Percentiles rank a stretch among this genome's conserved stretches.
Evolutionary conservation across 2,329 filamentous ascomycete genomes (phyloP).

Genomic region (Talaromyces verruculosus): DNA sequence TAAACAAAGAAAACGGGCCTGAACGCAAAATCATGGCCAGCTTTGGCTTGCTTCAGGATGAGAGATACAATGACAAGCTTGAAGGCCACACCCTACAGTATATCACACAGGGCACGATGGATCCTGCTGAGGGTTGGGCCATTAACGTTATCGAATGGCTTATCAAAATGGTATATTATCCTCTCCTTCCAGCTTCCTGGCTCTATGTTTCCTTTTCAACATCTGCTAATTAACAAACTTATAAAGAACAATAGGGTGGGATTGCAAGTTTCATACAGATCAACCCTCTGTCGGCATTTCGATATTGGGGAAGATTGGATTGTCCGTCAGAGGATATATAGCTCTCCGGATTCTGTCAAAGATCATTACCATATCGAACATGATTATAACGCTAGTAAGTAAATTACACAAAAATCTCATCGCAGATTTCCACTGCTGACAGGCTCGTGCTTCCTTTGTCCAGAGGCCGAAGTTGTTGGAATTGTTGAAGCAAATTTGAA

Average conservation of each 20-base stretch:
- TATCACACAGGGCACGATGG: background rate
- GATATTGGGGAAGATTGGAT: background rate
- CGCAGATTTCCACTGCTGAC: background rate
- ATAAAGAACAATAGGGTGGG: background rate
- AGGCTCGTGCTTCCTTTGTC: background rate
- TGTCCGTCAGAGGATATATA: background rate
- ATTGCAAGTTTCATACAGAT: background rate
- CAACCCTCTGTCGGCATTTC: background rate
- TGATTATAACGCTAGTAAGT: background rate
- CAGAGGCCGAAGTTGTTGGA: background rate
- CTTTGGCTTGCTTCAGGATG: constrained; percentile 5
- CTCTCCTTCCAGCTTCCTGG: background rate
- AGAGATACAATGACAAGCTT: background rate
- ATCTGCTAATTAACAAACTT: background rate
- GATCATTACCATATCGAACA: background rate
- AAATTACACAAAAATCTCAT: background rate
- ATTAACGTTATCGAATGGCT: background rate
- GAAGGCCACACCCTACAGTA: background rate
- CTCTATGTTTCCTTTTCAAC: background rate
- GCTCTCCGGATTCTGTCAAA: background rate
- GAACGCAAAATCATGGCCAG: background rate
- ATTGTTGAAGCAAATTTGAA: background rate
- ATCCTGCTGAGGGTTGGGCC: background rate
- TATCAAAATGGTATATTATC: background rate
- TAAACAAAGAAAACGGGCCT: constrained; percentile 1